Conservation (phyloP, 2,329 filamentous ascomycete genomes). For the Curvularia lunata region DNA sequence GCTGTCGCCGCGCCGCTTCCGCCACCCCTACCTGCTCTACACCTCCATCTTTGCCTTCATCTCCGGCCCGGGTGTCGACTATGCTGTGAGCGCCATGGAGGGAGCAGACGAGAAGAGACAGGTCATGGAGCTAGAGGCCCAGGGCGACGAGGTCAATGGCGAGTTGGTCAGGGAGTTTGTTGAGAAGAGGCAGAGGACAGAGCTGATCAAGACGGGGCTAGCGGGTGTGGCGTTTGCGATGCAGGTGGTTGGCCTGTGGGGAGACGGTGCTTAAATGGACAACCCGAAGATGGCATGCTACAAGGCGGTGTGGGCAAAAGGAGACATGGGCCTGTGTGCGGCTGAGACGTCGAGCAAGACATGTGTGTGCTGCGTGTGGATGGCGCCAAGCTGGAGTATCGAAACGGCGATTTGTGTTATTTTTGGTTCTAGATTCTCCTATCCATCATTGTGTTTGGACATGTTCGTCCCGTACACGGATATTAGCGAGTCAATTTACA, state of each 20-base stretch:
- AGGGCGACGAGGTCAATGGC: constrained; percentile 56
- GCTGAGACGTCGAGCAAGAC: background rate
- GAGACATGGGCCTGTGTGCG: background rate
- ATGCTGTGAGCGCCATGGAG: constrained; percentile 35
- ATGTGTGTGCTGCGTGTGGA: background rate
- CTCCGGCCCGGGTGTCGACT: constrained; percentile 52
- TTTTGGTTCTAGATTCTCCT: constrained; percentile 3
- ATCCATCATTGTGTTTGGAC: background rate
- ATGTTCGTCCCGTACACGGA: constrained; percentile 1
- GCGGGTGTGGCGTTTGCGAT: constrained; percentile 55
- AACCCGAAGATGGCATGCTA: background rate
- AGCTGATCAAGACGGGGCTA: constrained; percentile 52
- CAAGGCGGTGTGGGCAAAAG: background rate
- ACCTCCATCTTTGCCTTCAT: constrained; percentile 70
- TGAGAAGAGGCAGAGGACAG: constrained; percentile 51
- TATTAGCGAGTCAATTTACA: background rate
- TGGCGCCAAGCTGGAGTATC: background rate
- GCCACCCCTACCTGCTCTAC: constrained; percentile 92
- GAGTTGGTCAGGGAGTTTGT: constrained; percentile 57
- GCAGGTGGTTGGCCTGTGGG: constrained; percentile 58
- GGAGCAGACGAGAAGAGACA: constrained; percentile 34
- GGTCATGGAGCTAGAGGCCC: constrained; percentile 39
- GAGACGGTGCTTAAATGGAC: constrained; percentile 47
- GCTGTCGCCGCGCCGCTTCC: constrained; percentile 73
- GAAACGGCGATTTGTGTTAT: constrained; percentile 2